These are phyloP conservation scores for Pestalotiopsis sp. DNA, from an alignment of 2,329 filamentous ascomycete genomes.

Conservation along the genomic window DNA sequence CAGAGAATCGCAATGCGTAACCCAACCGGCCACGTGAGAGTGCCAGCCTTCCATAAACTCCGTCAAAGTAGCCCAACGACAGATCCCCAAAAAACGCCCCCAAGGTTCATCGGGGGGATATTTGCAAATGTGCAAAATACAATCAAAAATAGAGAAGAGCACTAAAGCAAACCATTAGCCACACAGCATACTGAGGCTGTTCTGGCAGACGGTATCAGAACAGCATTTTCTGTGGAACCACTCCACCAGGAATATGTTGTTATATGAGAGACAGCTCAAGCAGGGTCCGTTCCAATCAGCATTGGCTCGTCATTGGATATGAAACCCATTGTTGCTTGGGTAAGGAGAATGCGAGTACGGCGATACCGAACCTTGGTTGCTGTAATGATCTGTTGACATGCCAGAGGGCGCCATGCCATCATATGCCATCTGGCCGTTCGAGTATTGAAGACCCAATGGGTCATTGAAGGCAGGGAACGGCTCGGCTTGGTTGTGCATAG, in stretches of 20 bases:
- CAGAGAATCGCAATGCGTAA: background rate
- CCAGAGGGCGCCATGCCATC: slow-evolving; percentile 30
- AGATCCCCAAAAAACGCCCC: background rate
- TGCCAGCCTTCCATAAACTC: background rate
- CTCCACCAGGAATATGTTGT: background rate
- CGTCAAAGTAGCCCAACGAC: background rate
- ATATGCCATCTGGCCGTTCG: slow-evolving; percentile 31
- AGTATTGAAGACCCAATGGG: slow-evolving; percentile 36
- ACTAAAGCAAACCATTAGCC: background rate
- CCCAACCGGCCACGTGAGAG: background rate
- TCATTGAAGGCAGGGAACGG: slow-evolving; percentile 37
- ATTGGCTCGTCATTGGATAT: slow-evolving; percentile 17
- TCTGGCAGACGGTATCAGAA: background rate
- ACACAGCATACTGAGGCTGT: background rate
- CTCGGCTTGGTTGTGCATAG: slow-evolving; percentile 33
- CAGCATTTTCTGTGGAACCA: background rate
- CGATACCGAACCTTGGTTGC: slow-evolving; percentile 41
- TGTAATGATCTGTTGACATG: slow-evolving; percentile 35
- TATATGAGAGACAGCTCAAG: background rate
- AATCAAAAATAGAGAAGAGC: background rate
- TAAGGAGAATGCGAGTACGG: slow-evolving; percentile 43
- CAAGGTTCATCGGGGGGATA: background rate
- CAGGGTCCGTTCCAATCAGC: slow-evolving; percentile 14
- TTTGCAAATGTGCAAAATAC: background rate
- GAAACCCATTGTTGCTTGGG: slow-evolving; percentile 36